Evolutionary conservation across 345 rosid genomes (phyloP), one percentile per base, ranked within the genome.

Genomic region (Tarenaya hassleriana): DNA sequence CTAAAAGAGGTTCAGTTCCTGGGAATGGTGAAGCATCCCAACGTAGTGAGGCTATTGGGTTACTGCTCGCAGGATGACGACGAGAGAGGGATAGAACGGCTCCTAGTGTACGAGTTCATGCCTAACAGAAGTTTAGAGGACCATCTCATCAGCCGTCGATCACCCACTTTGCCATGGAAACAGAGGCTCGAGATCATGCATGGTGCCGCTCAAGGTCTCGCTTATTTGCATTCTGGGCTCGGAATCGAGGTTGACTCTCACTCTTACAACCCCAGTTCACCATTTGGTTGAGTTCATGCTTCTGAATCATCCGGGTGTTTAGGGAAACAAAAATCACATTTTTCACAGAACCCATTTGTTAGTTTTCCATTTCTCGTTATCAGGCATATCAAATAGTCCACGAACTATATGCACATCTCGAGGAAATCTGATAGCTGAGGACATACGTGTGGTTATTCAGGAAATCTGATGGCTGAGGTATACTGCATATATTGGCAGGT

Each of bases 1-100:
- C 73, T 87, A 44, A 80, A 88, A 4, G 98, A 92, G 75, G 95
- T 92, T 69, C 86, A 79, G 54, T 79, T 83, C 54, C 94, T 92
- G 21, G 83, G 95, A 0, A 76, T 84, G 5, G 86, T 92, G 62
- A 70, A 57, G 59, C 98, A 92, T 42, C 95, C 95, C 0, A 92
- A 92, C 76, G 64, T 87, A 5, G 98, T 92, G 34, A 87, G 71
- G 52, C 96, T 92, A 47, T 37, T 87, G 49, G 96, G 98, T 9
- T 92, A 85, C 69, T 88, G 94, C 60, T 65, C 75, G n/a, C n/a
- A n/a, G 1, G 69, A 52, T 4, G 88, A 85, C 19, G 81, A 76
- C 0, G 81, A 86, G 55, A 69, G 77, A 42, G 95, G 94, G 58
- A 83, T 78, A 14, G 88, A 90, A 49, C 69, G 94, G 31, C 75